Evolutionary conservation across 192 early-diverging fungal genomes (phyloP).

Genomic region (Entrophospora sp.): DNA sequence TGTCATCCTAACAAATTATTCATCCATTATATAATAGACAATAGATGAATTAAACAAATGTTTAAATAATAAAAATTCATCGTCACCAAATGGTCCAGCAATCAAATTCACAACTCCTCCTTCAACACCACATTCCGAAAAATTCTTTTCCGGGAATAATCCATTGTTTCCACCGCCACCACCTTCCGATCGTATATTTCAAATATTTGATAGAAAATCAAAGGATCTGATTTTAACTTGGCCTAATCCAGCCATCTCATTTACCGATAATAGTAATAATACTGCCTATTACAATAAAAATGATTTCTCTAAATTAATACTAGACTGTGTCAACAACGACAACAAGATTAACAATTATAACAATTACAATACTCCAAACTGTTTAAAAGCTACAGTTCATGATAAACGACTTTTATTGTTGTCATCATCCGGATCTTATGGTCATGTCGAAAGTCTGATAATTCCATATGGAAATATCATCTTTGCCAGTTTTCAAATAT

Average conservation of each 20-base stretch:
- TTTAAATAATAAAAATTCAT: neutral
- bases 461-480: slow-evolving; percentile 36
- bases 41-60: neutral
- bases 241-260: slow-evolving; percentile 26
- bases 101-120: slow-evolving; percentile 8
- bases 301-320: slow-evolving; percentile 13
- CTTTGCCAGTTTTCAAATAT: slow-evolving; percentile 36
- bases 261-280: slow-evolving; percentile 4
- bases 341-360: neutral
- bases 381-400: neutral
- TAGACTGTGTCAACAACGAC: neutral
- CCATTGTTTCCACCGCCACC: slow-evolving; percentile 2
- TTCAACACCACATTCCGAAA: slow-evolving; percentile 4
- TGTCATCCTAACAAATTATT: too few species aligned
- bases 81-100: neutral
- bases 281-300: neutral
- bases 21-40: too few species aligned
- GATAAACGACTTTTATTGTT: neutral
- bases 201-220: slow-evolving; percentile 29
- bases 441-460: slow-evolving; percentile 33
- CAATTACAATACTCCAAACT: neutral
- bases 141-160: neutral
- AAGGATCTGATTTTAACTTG: slow-evolving; percentile 30
- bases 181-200: slow-evolving; percentile 33
- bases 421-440: slow-evolving; percentile 12